Evolutionary conservation across 2,329 filamentous ascomycete genomes (phyloP), one percentile per base, ranked within the genome.

Genomic region (Colletotrichum brevisporum): DNA sequence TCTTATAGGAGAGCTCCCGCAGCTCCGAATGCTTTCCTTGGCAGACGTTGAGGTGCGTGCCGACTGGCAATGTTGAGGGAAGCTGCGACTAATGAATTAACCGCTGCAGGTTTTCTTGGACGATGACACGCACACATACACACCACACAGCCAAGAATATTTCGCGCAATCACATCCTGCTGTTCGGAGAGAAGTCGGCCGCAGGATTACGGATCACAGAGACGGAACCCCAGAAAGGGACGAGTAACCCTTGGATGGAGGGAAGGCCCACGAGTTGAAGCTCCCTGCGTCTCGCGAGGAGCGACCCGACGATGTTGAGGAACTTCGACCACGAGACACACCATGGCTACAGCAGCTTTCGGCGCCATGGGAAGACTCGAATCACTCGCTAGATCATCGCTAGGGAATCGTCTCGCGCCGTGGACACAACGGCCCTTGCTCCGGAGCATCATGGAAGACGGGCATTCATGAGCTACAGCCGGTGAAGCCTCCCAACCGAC

Each of bases 131-230:
- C 21, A 24, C 21, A 24, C 21, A 24, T 24, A 24, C 21, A 24
- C 21, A 24, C 21, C 21, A 24, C 21, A 24, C 21, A 24, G 21
- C 47, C 36, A 43, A 53, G 31, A 27, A 47, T 45, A n/a, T 10
- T 36, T 36, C 31, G n/a, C 41, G 15, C 36, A 16, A 15, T 3
- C n/a, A n/a, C n/a, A n/a, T n/a, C 26, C 15, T 63, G 45, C 52
- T 9, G 31, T 21, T 15, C 48, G 60, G 60, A 54, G 48, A 39
- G 43, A 48, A 21, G 6, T 13, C 16, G 54, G 21, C 65, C 60
- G 54, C 27, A 16, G 16, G 53, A 39, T 36, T 21, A 43, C 15
- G 6, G 5, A 6, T n/a, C 41, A 13, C 15, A 6, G 16, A 13
- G 41, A n/a, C 10, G 41, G 13, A 16, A 36, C 31, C 16, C 15